Evolutionary conservation across 1,284 basidiomycete species (phyloP), one percentile per base, ranked within the genome.

Genomic region (Neolentinus lepideus): DNA sequence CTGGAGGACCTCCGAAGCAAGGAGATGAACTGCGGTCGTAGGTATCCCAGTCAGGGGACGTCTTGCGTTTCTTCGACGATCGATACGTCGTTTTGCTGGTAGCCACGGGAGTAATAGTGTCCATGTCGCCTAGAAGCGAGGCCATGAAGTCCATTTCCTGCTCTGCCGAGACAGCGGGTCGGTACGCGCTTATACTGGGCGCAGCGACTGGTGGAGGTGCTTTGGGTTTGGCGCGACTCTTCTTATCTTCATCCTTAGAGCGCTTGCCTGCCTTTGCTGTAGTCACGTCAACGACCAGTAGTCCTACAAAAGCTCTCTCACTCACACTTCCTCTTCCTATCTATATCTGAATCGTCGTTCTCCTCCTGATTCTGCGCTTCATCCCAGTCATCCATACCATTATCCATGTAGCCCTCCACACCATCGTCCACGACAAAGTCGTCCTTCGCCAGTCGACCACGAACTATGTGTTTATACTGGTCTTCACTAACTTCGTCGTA

Each of bases 401-500:
- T 92, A 71, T 99, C 97, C 65, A 91, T 87, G 67, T 99, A 99
- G 11, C 93, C 97, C 21, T 79, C 83, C 0, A 90, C 82, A 54
- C 95, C 94, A 73, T 99, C 97, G 65, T 99, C 95, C 50, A 91
- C 86, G 25, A 97, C 92, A 61, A 99, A 99, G 71, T 99, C 96
- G 64, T 98, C 94, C 62, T 81, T 77, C 61, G 91, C 88, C n/a
- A 97, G 77, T 19, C 97, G 80, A 1, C 86, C 85, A 55, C 84
- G 84, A 2, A 98, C 94, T 58, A 98, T 90, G 16, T 80, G 78
- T 62, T 82, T 85, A 71, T 98, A 99, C 62, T 95, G 88, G 27
- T 93, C 90, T 60, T 98, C 96, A 0, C 88, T 84, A 16, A 99
- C 92, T 64, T 92, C 90, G 66, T 98, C 95, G 67, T 97, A 99